Base-by-base conservation (phyloP, 345 rosid genomes). In the Camelina hispida region DNA sequence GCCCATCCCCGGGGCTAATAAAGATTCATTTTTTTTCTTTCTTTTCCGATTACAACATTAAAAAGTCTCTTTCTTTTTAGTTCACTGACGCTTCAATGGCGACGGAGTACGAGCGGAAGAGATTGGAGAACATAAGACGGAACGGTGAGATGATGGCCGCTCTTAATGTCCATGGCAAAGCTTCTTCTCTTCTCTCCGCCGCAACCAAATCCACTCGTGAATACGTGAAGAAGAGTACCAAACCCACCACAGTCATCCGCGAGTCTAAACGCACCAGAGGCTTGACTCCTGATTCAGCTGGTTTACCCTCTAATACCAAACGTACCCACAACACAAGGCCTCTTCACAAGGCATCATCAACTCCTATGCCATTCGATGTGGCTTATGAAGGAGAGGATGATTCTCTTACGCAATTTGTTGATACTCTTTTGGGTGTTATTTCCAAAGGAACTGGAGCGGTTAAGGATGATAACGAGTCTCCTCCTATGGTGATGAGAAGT, bases 81-180 rank as follows among this genome's bases (percentile, higher is more conserved):
- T 25, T 25, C 30, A 25, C 30, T 25, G 9, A 44, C 25, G 68
- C 52, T 40, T 43, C 73, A 55, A 90, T 90, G 98, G 96, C 84
- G 85, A 68, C 96, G 3, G 97, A 94, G 64, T 94, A 94, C 76
- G 99, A 91, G 80, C 86, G 86, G 7, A 79, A 75, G 69, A 81
- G 97, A 75, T 84, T 90, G 30, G 93, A 88, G 77, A 91, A 90
- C 82, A 94, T 91, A 34, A 83, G 79, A 54, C 82, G 96, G 43
- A 94, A 94, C 65, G 89, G 74, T 3, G 84, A 94, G 74, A 85
- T 86, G 89, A 50, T 94, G 74, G 89, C 97, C 9, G 80, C 93
- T n/a, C 91, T 91, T 56, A 85, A 90, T 1, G 73, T 94, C 80
- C 91, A 32, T 0, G 77, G 88, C 68, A 80, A 72, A 59, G 89